Conservation (phyloP, 805 yeast species). For the Cyberlindnera petersonii region DNA sequence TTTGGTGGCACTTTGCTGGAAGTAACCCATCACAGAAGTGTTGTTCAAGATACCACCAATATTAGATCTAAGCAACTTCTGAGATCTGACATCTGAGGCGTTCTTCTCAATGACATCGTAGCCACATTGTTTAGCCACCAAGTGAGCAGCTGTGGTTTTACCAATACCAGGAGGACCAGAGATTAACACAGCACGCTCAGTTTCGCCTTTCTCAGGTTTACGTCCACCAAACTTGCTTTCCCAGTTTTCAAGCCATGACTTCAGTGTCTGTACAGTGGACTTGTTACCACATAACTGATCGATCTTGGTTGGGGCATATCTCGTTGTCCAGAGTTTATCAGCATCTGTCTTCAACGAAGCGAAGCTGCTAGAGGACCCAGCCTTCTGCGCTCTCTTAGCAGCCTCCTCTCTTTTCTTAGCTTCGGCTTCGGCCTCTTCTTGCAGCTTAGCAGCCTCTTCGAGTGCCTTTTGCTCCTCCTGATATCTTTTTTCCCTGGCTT, state of each 20-base stretch:
- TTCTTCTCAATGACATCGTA: slow-evolving; percentile 74
- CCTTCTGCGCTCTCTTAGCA: slow-evolving; percentile 24
- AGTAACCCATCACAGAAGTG: slow-evolving; percentile 78
- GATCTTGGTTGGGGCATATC: slow-evolving; percentile 78
- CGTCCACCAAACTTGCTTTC: slow-evolving; percentile 53
- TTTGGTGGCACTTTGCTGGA: slow-evolving; percentile 37
- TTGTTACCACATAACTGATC: slow-evolving; percentile 90
- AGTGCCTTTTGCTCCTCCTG: slow-evolving; percentile 59
- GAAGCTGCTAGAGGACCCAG: slow-evolving; percentile 22
- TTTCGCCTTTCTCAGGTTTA: slow-evolving; percentile 56
- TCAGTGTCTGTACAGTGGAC: slow-evolving; percentile 60
- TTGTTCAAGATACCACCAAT: slow-evolving; percentile 72
- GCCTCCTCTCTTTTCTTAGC: slow-evolving; percentile 29
- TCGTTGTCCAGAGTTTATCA: slow-evolving; percentile 86
- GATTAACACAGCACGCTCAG: slow-evolving; percentile 80
- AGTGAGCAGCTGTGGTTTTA: slow-evolving; percentile 77
- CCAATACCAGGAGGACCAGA: slow-evolving; percentile 90
- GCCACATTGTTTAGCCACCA: slow-evolving; percentile 65
- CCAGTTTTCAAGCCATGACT: slow-evolving; percentile 80
- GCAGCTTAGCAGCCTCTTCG: slow-evolving; percentile 47
- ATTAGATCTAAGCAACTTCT: slow-evolving; percentile 63
- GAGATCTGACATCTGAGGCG: slow-evolving; percentile 89
- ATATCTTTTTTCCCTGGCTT: slow-evolving; percentile 64
- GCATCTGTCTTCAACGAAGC: slow-evolving; percentile 37
- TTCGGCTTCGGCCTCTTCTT: slow-evolving; percentile 40